Conservation (phyloP, 352 stramenopile genomes). For the Globisporangium middletonii region DNA sequence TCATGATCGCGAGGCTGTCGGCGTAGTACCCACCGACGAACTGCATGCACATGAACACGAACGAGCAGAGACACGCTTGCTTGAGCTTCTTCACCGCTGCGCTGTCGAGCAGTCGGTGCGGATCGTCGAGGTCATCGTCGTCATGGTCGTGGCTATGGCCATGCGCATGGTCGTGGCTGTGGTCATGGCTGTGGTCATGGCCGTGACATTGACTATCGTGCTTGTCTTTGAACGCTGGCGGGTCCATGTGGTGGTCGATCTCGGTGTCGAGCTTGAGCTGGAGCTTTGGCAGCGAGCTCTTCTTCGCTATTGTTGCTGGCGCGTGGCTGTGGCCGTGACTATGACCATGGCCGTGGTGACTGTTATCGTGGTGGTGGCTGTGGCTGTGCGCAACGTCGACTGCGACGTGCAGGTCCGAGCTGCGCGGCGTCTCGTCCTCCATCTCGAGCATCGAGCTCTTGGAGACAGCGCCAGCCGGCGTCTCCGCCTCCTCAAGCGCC, state of each 20-base stretch:
- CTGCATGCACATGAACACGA: slow-evolving; percentile 95
- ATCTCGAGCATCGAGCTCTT: slow-evolving; percentile 17
- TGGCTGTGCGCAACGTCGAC: slow-evolving; percentile 4
- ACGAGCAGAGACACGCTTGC: slow-evolving; percentile 67
- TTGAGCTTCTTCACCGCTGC: slow-evolving; percentile 23
- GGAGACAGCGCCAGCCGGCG: slow-evolving; percentile 10
- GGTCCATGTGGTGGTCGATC: slow-evolving; percentile 13
- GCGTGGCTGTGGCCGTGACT: slow-evolving; percentile 4
- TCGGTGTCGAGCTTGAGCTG: slow-evolving; percentile 13
- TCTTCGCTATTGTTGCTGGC: neutral
- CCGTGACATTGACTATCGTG: slow-evolving; percentile 20
- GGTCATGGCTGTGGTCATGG: slow-evolving; percentile 37
- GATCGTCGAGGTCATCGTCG: slow-evolving; percentile 10
- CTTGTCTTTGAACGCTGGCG: slow-evolving; percentile 19
- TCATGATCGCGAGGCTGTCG: slow-evolving; percentile 95
- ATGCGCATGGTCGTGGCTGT: slow-evolving; percentile 14
- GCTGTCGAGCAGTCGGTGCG: slow-evolving; percentile 17
- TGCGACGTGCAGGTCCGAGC: neutral
- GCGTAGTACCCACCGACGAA: slow-evolving; percentile 92
- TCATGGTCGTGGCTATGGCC: slow-evolving; percentile 11
- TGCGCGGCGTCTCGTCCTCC: slow-evolving; percentile 13
- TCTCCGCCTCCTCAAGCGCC: slow-evolving; percentile 14
- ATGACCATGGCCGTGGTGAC: slow-evolving; percentile 1
- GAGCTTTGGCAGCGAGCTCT: slow-evolving; percentile 11
- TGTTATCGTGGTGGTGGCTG: neutral